A percentile compares a stretch with the other conserved stretches of the same genome.
Evolutionary conservation across 108 stramenopile species (phyloP).

Genomic region (Epithemia pelagica): DNA sequence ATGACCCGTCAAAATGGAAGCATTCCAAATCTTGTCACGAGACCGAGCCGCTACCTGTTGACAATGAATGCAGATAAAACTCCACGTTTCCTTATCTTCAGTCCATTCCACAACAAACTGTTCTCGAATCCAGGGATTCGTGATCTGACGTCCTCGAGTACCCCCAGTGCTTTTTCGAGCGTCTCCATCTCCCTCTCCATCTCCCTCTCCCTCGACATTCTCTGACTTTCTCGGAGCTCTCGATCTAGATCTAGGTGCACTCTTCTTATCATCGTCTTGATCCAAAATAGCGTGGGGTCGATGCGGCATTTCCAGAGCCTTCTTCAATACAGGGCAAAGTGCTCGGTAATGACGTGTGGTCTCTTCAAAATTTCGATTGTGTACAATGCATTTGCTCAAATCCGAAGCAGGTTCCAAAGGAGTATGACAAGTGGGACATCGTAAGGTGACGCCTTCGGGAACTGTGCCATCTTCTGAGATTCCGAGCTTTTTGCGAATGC

Average conservation of each 20-base stretch:
- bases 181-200: not conserved
- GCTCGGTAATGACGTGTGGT: not conserved
- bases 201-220: not conserved
- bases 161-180: not conserved
- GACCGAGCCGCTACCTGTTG: not conserved
- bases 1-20: not conserved
- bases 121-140: not conserved
- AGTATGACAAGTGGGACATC: not conserved
- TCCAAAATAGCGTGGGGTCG: not conserved
- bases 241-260: too few species aligned
- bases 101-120: not conserved
- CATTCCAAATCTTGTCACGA: not conserved
- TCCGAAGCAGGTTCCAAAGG: not conserved
- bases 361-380: not conserved
- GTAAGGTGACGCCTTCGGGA: not conserved
- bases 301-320: not conserved
- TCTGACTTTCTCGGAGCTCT: not conserved
- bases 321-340: not conserved
- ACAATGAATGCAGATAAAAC: not conserved
- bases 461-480: not conserved
- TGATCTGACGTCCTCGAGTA: not conserved
- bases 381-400: not conserved
- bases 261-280: not conserved
- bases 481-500: not conserved
- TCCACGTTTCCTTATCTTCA: not conserved